Conservation (phyloP, 169 alveolate species). For the Plasmodium coatneyi region DNA sequence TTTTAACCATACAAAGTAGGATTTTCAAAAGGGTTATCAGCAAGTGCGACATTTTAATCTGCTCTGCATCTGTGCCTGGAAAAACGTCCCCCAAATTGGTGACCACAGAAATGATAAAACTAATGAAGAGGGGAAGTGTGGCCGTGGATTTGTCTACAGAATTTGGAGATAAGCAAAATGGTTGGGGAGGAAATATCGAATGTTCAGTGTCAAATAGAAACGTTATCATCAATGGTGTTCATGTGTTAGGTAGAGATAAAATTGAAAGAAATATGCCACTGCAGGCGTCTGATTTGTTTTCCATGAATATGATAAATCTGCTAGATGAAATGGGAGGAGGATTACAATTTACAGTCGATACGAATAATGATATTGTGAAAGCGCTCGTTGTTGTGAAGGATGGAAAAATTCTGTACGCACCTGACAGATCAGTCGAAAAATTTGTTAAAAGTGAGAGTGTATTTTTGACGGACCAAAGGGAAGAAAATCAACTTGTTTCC, state of each 20-base stretch:
- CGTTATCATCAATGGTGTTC: constrained; percentile 87
- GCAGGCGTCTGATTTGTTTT: constrained; percentile 88
- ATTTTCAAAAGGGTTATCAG: constrained; percentile 85
- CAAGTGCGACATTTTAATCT: constrained; percentile 91
- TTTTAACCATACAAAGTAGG: constrained; percentile 83
- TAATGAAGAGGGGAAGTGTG: constrained; percentile 91
- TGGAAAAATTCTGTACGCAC: constrained; percentile 78
- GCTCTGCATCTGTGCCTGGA: constrained; percentile 95
- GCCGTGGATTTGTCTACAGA: constrained; percentile 94
- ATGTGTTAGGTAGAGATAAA: constrained; percentile 90
- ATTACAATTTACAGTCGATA: constrained; percentile 79
- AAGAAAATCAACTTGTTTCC: constrained; percentile 59
- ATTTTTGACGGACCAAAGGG: constrained; percentile 22
- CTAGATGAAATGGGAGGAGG: constrained; percentile 88
- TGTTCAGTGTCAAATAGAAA: constrained; percentile 85
- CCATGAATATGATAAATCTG: constrained; percentile 87
- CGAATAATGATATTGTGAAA: constrained; percentile 83
- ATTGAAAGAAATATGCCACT: constrained; percentile 91
- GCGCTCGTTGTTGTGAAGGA: constrained; percentile 80
- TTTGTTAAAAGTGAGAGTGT: constrained; percentile 66
- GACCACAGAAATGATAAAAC: constrained; percentile 86
- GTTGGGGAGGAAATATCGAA: constrained; percentile 93
- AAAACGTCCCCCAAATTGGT: constrained; percentile 91
- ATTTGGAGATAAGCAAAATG: constrained; percentile 78
- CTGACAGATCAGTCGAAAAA: constrained; percentile 38